These are phyloP conservation scores for Neohortaea acidophila DNA, from an alignment of 495 filamentous ascomycete species.

Conservation along the genomic window DNA sequence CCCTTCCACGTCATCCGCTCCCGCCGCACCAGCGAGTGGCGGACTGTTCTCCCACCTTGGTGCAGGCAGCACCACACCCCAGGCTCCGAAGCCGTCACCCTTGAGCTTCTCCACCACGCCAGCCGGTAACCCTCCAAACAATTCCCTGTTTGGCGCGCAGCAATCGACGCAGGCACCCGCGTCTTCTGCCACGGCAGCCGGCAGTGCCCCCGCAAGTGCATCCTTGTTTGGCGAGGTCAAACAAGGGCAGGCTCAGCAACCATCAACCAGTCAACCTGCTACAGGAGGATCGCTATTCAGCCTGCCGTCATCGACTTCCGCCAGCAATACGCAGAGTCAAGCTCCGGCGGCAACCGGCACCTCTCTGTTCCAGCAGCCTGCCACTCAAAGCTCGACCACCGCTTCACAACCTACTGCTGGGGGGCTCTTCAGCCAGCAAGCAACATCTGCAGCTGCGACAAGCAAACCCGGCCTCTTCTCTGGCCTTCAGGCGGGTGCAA, in stretches of 20 bases:
- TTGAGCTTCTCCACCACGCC: slow-evolving; percentile 6
- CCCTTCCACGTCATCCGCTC: no score
- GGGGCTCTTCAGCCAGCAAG: background rate
- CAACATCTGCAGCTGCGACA: background rate
- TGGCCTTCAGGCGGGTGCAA: background rate
- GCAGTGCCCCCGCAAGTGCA: no score
- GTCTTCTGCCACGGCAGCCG: background rate
- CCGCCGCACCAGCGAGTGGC: slow-evolving; percentile 11
- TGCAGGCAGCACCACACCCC: slow-evolving; percentile 10
- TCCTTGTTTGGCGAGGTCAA: no score
- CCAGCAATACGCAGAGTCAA: background rate
- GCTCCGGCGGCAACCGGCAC: background rate
- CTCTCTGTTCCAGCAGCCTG: background rate
- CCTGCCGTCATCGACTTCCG: background rate
- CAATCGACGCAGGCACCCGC: background rate
- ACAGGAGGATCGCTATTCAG: no score
- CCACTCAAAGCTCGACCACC: background rate
- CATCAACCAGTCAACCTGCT: no score
- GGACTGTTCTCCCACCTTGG: slow-evolving; percentile 20
- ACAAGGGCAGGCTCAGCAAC: background rate
- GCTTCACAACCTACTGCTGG: background rate
- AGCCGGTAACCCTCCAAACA: slow-evolving; percentile 9
- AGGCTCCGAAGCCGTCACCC: slow-evolving; percentile 3
- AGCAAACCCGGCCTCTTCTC: background rate
- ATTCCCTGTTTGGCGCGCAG: background rate